phyloP scores from a whole-genome alignment of 306 rosid species.

The Malus fusca region DNA sequence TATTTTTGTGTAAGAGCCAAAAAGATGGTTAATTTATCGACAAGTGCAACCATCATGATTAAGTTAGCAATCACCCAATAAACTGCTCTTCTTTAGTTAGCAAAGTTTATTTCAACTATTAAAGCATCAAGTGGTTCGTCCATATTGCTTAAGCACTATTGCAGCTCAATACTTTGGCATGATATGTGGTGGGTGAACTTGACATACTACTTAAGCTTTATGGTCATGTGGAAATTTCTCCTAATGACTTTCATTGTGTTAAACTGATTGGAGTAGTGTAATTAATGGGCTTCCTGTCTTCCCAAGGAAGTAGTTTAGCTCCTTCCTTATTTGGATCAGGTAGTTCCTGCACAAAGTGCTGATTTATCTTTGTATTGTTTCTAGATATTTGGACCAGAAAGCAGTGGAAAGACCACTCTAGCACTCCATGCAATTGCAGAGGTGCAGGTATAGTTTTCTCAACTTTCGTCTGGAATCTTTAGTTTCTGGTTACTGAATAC shows the following conservation, averaged over 20 bases:
- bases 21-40: background rate
- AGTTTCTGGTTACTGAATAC: background rate
- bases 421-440: constrained; percentile 99
- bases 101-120: background rate
- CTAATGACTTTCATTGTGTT: background rate
- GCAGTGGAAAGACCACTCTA: constrained; percentile 97
- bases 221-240: background rate
- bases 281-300: background rate
- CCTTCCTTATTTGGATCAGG: background rate
- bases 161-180: background rate
- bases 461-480: constrained; percentile 6
- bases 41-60: background rate
- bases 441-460: constrained; percentile 64
- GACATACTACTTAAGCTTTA: background rate
- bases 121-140: background rate
- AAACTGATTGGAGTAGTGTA: no score
- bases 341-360: background rate
- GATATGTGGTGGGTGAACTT: background rate
- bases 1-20: background rate
- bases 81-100: background rate
- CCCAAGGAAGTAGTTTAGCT: background rate
- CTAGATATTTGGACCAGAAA: constrained; percentile 95
- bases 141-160: no score
- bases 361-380: constrained; percentile 18
- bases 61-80: background rate